phyloP scores from a whole-genome alignment of 495 filamentous ascomycete genomes.

The Podospora bellae-mahoneyi region DNA sequence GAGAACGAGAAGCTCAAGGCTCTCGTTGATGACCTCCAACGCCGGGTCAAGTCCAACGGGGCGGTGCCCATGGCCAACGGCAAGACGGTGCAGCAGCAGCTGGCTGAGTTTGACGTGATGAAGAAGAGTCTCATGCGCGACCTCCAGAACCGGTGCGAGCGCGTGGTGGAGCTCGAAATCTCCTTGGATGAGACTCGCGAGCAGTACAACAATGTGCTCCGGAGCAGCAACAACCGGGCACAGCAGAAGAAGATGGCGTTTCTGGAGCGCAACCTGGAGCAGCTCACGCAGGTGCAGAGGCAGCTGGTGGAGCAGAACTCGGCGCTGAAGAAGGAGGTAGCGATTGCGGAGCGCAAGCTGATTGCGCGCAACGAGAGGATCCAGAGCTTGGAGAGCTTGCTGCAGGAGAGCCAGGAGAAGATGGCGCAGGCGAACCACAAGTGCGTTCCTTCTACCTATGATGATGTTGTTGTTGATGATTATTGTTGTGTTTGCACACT shows the following conservation, averaged over 20 bases:
- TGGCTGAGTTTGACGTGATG: constrained; percentile 98
- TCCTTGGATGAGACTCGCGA: constrained; percentile 93
- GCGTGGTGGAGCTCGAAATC: constrained; percentile 96
- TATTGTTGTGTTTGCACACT: neutral
- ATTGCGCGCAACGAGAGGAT: constrained; percentile 96
- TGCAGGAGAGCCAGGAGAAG: constrained; percentile 97
- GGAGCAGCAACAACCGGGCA: constrained; percentile 91
- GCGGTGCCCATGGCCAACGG: constrained; percentile 61
- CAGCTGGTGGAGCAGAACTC: constrained; percentile 98
- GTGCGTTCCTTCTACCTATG: constrained; percentile 51
- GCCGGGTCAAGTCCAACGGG: constrained; percentile 57
- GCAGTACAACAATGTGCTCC: constrained; percentile 96
- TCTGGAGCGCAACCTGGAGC: constrained; percentile 95
- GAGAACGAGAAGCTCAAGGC: constrained; percentile 74
- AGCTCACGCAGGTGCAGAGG: constrained; percentile 92
- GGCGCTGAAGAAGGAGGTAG: constrained; percentile 95
- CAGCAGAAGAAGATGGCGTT: constrained; percentile 99
- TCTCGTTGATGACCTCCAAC: constrained; percentile 73
- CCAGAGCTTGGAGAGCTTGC: constrained; percentile 79
- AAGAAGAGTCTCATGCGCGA: constrained; percentile 99
- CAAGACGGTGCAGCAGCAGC: constrained; percentile 95
- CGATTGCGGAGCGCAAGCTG: constrained; percentile 94
- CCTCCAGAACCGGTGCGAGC: constrained; percentile 94
- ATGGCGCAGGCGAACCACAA: constrained; percentile 91
- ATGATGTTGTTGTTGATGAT: constrained; percentile 8